A percentile compares a stretch with the other conserved stretches of the same genome.
phyloP scores from a whole-genome alignment of 106 monocot genomes.

The Xerophyta viscosa region DNA sequence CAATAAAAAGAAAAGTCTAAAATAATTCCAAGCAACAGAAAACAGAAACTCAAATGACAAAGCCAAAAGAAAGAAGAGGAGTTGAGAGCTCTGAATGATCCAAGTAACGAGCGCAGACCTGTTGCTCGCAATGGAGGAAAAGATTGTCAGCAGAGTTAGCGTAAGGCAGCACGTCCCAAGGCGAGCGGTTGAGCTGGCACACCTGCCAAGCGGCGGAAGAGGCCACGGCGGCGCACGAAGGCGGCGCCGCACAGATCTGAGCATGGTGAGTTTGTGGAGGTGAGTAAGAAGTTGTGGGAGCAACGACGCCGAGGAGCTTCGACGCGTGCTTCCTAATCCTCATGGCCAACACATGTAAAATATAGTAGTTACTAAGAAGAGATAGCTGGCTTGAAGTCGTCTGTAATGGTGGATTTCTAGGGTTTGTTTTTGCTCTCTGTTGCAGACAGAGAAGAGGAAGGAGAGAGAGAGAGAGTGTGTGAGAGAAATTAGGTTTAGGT shows the following conservation, averaged over 20 bases:
- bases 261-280: background rate
- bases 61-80: no score
- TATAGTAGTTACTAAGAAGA: background rate
- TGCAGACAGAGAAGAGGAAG: no score
- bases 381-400: background rate
- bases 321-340: background rate
- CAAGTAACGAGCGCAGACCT: background rate
- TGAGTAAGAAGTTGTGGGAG: background rate
- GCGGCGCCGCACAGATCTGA: background rate
- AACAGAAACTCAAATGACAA: no score
- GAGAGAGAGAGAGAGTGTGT: no score
- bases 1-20: no score
- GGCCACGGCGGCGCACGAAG: background rate
- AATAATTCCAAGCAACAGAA: no score
- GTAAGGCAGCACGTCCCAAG: background rate
- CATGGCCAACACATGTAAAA: background rate
- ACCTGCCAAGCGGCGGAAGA: background rate
- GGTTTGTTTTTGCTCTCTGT: no score
- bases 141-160: background rate
- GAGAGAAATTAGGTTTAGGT: no score
- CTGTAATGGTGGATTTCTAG: background rate
- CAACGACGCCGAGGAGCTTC: background rate
- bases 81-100: no score
- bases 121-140: background rate
- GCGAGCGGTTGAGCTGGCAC: background rate